Percentiles rank a stretch among this genome's conserved stretches.
These are phyloP conservation scores for Rhododendron kiyosumense DNA, from an alignment of 148 eudicot species.

Conservation along the genomic window DNA sequence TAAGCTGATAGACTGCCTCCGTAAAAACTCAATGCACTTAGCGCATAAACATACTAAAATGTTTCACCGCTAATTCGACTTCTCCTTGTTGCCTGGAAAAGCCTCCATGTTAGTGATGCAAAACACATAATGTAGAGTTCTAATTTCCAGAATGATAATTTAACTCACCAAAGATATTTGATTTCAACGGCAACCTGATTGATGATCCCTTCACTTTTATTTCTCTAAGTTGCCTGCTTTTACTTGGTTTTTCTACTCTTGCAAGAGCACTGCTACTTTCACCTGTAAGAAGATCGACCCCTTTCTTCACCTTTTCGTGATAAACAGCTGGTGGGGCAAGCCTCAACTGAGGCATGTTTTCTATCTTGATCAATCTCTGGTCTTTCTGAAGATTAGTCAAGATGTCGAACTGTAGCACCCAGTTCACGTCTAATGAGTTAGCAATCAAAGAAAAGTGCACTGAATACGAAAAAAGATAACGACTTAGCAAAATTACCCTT, in stretches of 20 bases:
- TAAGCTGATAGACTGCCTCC: background rate
- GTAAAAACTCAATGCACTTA: background rate
- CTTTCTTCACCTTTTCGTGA: constrained; percentile 86
- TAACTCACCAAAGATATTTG: constrained; percentile 73
- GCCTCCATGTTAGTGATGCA: constrained; percentile 6
- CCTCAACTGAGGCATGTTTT: constrained; percentile 69
- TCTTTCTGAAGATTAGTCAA: constrained; percentile 69
- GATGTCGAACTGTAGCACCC: constrained; percentile 69
- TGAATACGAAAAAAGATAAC: background rate
- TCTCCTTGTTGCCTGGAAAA: constrained; percentile 73
- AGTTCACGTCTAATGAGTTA: constrained; percentile 5
- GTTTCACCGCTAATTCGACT: constrained; percentile 40
- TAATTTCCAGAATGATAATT: background rate
- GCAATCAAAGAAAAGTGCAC: background rate
- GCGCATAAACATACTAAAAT: background rate
- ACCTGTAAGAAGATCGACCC: constrained; percentile 27
- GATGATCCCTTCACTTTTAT: constrained; percentile 63
- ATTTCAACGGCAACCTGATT: constrained; percentile 58
- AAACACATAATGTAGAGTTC: background rate
- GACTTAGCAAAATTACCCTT: constrained; percentile 40
- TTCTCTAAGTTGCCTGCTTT: constrained; percentile 53
- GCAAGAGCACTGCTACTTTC: constrained; percentile 32
- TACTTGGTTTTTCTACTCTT: constrained; percentile 41
- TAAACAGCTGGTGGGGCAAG: constrained; percentile 97
- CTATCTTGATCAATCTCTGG: constrained; percentile 46